Evolutionary conservation across 345 rosid species (phyloP).

Genomic region (Firmiana major): DNA sequence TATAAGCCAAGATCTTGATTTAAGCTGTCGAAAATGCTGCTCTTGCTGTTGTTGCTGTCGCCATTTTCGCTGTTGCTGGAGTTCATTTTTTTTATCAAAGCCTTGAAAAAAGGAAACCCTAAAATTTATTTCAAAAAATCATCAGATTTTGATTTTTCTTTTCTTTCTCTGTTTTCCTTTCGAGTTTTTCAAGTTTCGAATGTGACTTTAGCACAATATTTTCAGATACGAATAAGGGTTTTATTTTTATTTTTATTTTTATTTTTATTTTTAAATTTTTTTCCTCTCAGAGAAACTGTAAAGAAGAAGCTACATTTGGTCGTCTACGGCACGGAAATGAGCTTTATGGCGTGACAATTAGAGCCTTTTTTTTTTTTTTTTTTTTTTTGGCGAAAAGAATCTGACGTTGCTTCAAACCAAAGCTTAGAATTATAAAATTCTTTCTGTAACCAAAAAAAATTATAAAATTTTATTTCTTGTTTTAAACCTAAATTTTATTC

Average conservation of each 20-base stretch:
- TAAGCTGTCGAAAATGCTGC: slow-evolving; percentile 15
- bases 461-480: no score
- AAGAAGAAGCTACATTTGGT: no score
- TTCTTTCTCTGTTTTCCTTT: background rate
- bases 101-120: slow-evolving; percentile 19
- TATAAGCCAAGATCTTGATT: slow-evolving; percentile 45
- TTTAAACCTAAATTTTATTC: no score
- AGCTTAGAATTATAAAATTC: no score
- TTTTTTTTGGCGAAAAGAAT: no score
- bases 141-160: background rate
- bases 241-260: background rate
- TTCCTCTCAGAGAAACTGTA: no score
- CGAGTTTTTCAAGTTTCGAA: background rate
- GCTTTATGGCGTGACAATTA: no score
- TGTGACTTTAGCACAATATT: background rate
- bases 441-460: no score
- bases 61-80: slow-evolving; percentile 17
- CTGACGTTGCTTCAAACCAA: no score
- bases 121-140: slow-evolving; percentile 9
- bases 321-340: no score
- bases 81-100: slow-evolving; percentile 16
- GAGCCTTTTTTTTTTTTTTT: no score
- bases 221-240: background rate
- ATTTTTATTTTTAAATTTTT: no score
- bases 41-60: slow-evolving; percentile 23